Evolutionary conservation across 495 filamentous ascomycete genomes (phyloP), one percentile per base, ranked within the genome.

Genomic region (Penicillium lagena): DNA sequence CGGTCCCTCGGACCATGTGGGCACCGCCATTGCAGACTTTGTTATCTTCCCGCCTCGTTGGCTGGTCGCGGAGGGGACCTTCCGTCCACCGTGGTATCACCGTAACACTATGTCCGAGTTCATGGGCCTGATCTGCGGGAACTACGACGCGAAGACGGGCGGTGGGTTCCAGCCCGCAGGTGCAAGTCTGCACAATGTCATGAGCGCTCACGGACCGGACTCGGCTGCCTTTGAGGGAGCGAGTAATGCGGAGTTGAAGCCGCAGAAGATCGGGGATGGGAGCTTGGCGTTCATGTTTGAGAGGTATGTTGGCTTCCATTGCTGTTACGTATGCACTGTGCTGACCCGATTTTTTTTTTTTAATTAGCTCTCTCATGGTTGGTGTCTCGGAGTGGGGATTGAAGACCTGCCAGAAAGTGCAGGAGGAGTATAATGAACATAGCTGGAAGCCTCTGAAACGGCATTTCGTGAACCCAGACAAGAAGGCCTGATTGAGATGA

Each of bases 301-400:
- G 60, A 80, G 76, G 64, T 72, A 36, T 36, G 63, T 51, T 22
- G 0, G 38, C 9, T 60, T 48, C 37, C 22, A 22, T 22, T 22
- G 22, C 22, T 22, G 4, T 22, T 4, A 22, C 3, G 2, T 2
- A 22, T 22, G 22, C 22, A 22, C 22, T 22, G 2, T 22, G 22
- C 22, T 22, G 22, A 22, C 29, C 11, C n/a, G 13, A 32, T 2
- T 12, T 47, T 15, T 28, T 47, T 38, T 12, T 47, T 15, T 28
- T 47, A 36, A 40, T 36, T 67, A 87, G 83, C 57, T 78, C 75
- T 47, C 62, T 88, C 34, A 94, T 95, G 90, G 78, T 96, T 9
- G 90, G 90, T 4, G 88, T 95, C 11, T 94, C 89, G 12, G 86
- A 91, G 51, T 96, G 90, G 90, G 90, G 88, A 1, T 63, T 95